These are phyloP conservation scores for Ilex paraguariensis DNA, from an alignment of 305 asterid species.

Conservation along the genomic window DNA sequence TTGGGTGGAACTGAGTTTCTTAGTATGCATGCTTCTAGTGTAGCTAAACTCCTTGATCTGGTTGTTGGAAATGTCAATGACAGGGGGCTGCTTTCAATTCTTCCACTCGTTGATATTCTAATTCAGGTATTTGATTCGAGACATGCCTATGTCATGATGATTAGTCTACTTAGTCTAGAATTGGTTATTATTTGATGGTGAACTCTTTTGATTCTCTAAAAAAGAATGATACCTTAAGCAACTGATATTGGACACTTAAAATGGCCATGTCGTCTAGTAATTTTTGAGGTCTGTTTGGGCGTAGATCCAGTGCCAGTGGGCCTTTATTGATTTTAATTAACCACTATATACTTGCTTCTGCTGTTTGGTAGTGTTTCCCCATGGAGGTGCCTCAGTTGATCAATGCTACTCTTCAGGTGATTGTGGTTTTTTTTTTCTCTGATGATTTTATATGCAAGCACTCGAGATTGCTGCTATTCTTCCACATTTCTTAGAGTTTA, in stretches of 20 bases:
- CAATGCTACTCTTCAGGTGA: constrained; percentile 73
- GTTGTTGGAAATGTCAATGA: constrained; percentile 85
- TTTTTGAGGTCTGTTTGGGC: not conserved
- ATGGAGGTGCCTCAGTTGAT: constrained; percentile 80
- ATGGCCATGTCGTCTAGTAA: too few species aligned
- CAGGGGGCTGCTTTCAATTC: constrained; percentile 74
- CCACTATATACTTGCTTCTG: constrained; percentile 10
- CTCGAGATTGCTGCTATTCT: not conserved
- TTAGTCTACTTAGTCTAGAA: not conserved
- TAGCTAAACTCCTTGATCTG: constrained; percentile 83
- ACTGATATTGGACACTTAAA: too few species aligned
- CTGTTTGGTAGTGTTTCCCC: constrained; percentile 77
- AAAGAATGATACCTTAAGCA: too few species aligned
- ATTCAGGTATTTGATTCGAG: constrained; percentile 68
- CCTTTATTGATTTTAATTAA: not conserved
- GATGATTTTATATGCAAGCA: not conserved
- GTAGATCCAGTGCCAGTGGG: not conserved
- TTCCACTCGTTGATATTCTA: constrained; percentile 82
- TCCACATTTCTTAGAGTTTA: constrained; percentile 8
- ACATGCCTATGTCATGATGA: constrained; percentile 11
- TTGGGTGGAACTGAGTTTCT: constrained; percentile 84
- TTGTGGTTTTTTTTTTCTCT: constrained; percentile 13
- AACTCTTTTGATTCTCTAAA: too few species aligned
- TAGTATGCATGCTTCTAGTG: constrained; percentile 63
- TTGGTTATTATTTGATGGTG: not conserved